A percentile compares a stretch with the other conserved stretches of the same genome.
Evolutionary conservation across 2,329 filamentous ascomycete species (phyloP).

Genomic region (Metarhizium robertsii): DNA sequence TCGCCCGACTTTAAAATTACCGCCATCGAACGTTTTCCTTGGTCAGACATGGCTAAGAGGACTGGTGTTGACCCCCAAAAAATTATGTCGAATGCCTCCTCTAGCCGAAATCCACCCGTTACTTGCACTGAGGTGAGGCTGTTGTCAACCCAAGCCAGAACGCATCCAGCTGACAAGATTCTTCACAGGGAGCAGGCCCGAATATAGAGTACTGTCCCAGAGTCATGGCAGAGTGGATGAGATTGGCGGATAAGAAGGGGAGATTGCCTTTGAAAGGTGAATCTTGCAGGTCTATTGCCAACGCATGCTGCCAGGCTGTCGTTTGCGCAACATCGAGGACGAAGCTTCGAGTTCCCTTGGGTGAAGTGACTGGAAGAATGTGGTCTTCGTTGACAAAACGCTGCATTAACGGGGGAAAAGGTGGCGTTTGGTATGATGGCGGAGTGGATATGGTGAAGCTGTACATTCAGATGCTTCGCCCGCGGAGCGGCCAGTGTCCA

Average conservation of each 20-base stretch:
- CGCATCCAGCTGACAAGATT: not conserved
- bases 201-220: not conserved
- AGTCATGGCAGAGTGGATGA: not conserved
- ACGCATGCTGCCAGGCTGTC: not conserved
- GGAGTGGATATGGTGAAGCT: not conserved
- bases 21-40: not conserved
- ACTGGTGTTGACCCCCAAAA: not conserved
- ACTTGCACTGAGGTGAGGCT: not conserved
- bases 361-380: not conserved
- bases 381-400: not conserved
- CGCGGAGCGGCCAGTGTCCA: not conserved
- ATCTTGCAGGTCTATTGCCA: not conserved
- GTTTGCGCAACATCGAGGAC: not conserved
- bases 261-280: too few relatives aligned
- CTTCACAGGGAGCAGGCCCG: not conserved
- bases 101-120: not conserved
- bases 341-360: not conserved
- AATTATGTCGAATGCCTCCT: not conserved
- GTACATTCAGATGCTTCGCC: not conserved
- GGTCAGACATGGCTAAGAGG: not conserved
- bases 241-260: not conserved
- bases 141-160: not conserved
- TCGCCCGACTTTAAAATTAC: not conserved
- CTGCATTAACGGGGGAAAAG: not conserved
- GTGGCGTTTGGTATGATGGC: not conserved